These are phyloP conservation scores for Irpex rosettiformis DNA, from an alignment of 1,284 basidiomycete species.

Conservation along the genomic window DNA sequence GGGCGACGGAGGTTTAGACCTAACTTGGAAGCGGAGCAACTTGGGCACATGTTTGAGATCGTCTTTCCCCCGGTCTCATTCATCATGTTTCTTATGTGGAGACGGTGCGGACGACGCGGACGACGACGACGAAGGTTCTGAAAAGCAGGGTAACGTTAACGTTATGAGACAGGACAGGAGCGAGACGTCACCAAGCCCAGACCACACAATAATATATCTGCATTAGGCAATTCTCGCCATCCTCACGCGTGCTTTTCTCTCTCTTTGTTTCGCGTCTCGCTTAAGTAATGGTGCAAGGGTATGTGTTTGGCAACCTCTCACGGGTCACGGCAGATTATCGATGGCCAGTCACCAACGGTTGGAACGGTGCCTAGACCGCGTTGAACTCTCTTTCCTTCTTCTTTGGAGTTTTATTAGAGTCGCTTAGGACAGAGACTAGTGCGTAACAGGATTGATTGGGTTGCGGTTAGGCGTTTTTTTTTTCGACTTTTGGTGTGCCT, in stretches of 20 bases:
- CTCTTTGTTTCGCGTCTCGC: not conserved
- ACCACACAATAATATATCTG: not conserved
- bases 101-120: too few species aligned
- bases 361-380: not conserved
- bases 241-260: not conserved
- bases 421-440: not conserved
- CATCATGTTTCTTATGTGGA: not conserved
- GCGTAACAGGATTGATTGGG: not conserved
- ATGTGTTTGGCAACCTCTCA: not conserved
- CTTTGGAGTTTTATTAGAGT: not conserved
- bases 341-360: not conserved
- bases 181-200: not conserved
- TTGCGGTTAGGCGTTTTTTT: not conserved
- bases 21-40: not conserved
- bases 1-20: slow-evolving; percentile 17
- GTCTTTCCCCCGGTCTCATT: not conserved
- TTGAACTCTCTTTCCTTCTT: too few species aligned
- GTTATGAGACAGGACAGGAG: not conserved
- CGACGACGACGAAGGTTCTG: too few species aligned
- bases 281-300: not conserved
- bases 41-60: not conserved
- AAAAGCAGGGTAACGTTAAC: too few species aligned
- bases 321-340: not conserved
- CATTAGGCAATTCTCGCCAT: not conserved
- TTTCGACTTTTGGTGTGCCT: not conserved